Percentiles rank a stretch among this genome's conserved stretches.
phyloP scores from a whole-genome alignment of 2,329 filamentous ascomycete genomes.

The Parafenestella ontariensis region DNA sequence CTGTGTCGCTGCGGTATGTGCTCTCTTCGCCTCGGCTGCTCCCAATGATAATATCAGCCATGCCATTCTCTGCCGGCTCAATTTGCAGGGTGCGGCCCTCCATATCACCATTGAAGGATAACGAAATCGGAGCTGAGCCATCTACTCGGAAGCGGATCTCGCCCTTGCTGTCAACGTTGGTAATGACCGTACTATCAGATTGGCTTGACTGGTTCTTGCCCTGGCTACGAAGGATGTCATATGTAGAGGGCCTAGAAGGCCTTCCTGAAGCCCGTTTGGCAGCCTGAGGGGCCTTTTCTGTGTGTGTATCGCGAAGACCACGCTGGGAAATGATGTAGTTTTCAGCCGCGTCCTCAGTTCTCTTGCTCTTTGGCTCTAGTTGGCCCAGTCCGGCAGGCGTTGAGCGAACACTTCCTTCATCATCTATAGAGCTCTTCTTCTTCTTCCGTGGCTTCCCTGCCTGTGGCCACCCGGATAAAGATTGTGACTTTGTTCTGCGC shows the following conservation, averaged over 20 bases:
- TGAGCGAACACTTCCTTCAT: background rate
- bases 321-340: constrained; percentile 33
- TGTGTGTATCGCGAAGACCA: constrained; percentile 13
- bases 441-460: background rate
- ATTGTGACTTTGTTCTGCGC: background rate
- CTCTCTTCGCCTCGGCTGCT: constrained; percentile 28
- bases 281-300: too few species aligned
- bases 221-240: too few species aligned
- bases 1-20: constrained; percentile 33
- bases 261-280: too few species aligned
- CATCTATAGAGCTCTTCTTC: background rate
- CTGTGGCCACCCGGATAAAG: background rate
- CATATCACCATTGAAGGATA: constrained; percentile 44
- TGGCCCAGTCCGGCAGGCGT: background rate
- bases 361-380: background rate
- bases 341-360: constrained; percentile 11
- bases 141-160: constrained; percentile 44
- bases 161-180: constrained; percentile 27
- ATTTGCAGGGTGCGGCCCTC: constrained; percentile 42
- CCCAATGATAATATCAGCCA: constrained; percentile 43
- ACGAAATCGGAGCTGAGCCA: constrained; percentile 31
- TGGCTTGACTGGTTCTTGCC: too few species aligned
- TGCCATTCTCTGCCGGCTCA: constrained; percentile 37
- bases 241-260: too few species aligned
- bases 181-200: too few species aligned